Percentiles rank a stretch among this genome's conserved stretches.
These are phyloP conservation scores for Rhizophagus clarus DNA, from an alignment of 192 early-diverging fungal species.

Conservation along the genomic window DNA sequence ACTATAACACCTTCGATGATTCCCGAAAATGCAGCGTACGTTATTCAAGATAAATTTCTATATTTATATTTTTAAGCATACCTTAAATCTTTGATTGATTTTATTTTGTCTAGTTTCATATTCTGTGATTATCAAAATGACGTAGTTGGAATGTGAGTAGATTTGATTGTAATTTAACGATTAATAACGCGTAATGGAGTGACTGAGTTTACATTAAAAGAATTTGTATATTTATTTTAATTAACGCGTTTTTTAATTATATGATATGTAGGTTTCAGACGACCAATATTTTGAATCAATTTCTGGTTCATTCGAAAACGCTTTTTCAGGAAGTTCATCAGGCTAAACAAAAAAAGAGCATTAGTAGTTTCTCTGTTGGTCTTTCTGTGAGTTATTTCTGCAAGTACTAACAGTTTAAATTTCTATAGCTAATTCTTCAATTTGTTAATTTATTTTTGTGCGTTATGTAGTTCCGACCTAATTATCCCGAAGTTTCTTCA, in stretches of 20 bases:
- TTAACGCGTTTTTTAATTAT: neutral
- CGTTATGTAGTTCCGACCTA: constrained; percentile 23
- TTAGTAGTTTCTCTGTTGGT: constrained; percentile 24
- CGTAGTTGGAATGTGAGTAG: constrained; percentile 28
- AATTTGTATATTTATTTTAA: neutral
- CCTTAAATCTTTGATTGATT: neutral
- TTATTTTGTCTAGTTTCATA: constrained; percentile 10
- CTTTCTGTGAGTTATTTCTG: constrained; percentile 6
- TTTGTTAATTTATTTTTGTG: neutral
- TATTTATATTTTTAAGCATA: neutral
- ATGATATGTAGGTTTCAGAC: constrained; percentile 14
- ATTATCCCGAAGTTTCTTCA: constrained; percentile 30
- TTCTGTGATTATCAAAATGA: constrained; percentile 35
- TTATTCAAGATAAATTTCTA: neutral
- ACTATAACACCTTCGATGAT: neutral
- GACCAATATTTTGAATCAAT: constrained; percentile 17
- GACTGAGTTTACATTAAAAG: neutral
- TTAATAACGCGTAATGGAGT: neutral
- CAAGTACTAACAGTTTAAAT: neutral
- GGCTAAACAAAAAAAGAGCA: constrained; percentile 21
- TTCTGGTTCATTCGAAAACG: neutral
- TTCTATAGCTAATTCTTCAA: neutral
- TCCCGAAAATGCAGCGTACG: constrained; percentile 27
- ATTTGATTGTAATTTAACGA: neutral
- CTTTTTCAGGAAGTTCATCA: constrained; percentile 29